Base-by-base conservation (phyloP, 2,329 filamentous ascomycete genomes). In the Neophaeococcomyces aloes region DNA sequence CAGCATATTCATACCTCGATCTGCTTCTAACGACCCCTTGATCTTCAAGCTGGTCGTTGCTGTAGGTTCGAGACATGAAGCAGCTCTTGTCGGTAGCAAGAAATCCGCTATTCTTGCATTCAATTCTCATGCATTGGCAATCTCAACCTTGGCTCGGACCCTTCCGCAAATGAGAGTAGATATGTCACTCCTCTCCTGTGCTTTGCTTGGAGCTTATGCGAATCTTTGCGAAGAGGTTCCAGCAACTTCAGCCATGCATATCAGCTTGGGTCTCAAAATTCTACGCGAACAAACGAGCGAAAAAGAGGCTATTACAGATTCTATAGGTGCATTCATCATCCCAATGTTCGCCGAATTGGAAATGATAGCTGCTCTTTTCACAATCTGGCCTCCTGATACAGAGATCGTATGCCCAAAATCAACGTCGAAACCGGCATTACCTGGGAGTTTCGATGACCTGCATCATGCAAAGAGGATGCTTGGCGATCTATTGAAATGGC, bases 201-300 rank as follows among this genome's bases (percentile, higher is more conserved):
- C 14, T 4, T 29, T 39, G 37, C 37, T 39, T 7, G 31, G 29
- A 7, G 37, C 4, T 3, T 39, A 39, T 30, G 37, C 37, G 8
- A 39, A 39, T 19, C 37, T 39, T 15, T 39, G 37, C 13, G 37
- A 39, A 3, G 37, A 39, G 37, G 5, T 39, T 18, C 37, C 37
- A 7, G 37, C 37, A 8, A 39, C 37, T 4, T 23, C 37, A 29
- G 15, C 37, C 7, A 27, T 39, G 25, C 37, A 39, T 17, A 17
- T 39, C 25, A 29, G 37, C 18, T 18, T 39, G 11, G 37, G 37
- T 3, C 37, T 39, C 25, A 11, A 23, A 14, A 29, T 39, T 18
- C 37, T 39, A n/a, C 37, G 37, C 25, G 37, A 39, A 18, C 17
- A 29, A 7, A 29, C 8, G 6, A 17, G 23, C 3, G 27, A 17